These are phyloP conservation scores for Boletus sensibilis DNA, from an alignment of 768 basidiomycete species.

Conservation along the genomic window DNA sequence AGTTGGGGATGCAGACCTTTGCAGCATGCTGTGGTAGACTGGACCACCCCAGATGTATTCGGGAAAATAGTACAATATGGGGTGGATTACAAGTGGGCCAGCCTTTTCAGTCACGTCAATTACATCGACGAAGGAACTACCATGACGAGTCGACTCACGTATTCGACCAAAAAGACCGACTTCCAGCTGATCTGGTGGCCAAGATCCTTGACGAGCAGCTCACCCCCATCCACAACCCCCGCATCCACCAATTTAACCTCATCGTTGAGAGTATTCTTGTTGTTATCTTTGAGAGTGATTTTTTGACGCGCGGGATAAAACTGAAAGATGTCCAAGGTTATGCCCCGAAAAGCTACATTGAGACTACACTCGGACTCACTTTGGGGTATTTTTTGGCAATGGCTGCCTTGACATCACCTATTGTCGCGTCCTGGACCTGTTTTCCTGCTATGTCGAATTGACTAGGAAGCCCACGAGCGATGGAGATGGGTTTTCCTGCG, in stretches of 20 bases:
- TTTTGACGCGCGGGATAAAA: constrained; percentile 73
- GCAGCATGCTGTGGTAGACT: constrained; percentile 73
- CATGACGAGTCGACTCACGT: constrained; percentile 53
- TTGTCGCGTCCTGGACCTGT: constrained; percentile 47
- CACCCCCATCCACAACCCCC: constrained; percentile 58
- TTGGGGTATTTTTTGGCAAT: constrained; percentile 56
- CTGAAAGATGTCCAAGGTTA: constrained; percentile 38
- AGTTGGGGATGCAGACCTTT: constrained; percentile 50
- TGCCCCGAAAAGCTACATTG: not conserved
- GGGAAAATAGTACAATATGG: constrained; percentile 74
- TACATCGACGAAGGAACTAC: not conserved
- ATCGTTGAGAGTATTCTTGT: constrained; percentile 62
- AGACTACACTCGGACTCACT: constrained; percentile 27
- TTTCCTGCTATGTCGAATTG: constrained; percentile 49
- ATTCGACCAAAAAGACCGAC: constrained; percentile 91
- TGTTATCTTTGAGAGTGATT: constrained; percentile 60
- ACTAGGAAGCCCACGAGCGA: constrained; percentile 53
- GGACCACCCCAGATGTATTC: constrained; percentile 64
- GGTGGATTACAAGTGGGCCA: constrained; percentile 89
- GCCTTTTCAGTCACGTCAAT: constrained; percentile 42
- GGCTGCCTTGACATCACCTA: constrained; percentile 67
- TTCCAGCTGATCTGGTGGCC: constrained; percentile 89
- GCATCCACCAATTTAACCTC: constrained; percentile 56
- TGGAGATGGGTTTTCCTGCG: constrained; percentile 43
- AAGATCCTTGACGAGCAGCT: constrained; percentile 81